Percentiles rank a stretch among this genome's conserved stretches.
Evolutionary conservation across 2,329 filamentous ascomycete species (phyloP).

Genomic region (Aphanocladium album): DNA sequence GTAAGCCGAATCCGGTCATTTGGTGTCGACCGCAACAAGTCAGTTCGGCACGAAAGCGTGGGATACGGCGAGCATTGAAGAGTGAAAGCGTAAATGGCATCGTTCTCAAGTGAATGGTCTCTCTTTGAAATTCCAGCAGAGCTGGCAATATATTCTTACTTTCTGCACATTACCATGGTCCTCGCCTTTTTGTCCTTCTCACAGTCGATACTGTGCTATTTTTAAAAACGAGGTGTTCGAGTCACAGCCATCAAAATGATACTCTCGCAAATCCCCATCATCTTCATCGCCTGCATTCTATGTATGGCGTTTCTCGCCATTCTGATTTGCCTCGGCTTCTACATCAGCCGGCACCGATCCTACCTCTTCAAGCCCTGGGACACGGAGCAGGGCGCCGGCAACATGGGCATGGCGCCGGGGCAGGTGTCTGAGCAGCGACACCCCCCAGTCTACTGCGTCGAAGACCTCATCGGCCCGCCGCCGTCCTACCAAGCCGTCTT

Average conservation of each 20-base stretch:
- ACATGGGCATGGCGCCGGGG: neutral
- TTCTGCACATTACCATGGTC: neutral
- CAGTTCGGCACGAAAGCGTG: neutral
- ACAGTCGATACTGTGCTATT: neutral
- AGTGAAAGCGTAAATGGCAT: neutral
- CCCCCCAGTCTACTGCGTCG: conserved; percentile 14
- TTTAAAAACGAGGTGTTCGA: neutral
- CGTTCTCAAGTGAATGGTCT: neutral
- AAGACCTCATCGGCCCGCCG: conserved; percentile 14
- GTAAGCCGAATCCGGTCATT: neutral
- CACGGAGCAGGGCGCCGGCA: neutral
- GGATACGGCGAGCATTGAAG: neutral
- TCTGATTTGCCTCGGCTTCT: neutral
- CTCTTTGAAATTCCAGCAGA: neutral
- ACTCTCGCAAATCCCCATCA: neutral
- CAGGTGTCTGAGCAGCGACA: neutral
- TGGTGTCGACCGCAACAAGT: neutral
- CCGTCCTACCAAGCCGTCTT: conserved; percentile 14
- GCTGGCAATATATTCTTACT: neutral
- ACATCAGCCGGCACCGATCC: neutral
- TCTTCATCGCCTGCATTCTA: conserved; percentile 7
- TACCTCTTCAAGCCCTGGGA: neutral
- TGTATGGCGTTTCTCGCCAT: neutral
- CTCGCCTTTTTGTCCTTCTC: neutral
- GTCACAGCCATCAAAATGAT: neutral